These are phyloP conservation scores for Blumeriella jaapii DNA, from an alignment of 2,329 filamentous ascomycete genomes.

Conservation along the genomic window DNA sequence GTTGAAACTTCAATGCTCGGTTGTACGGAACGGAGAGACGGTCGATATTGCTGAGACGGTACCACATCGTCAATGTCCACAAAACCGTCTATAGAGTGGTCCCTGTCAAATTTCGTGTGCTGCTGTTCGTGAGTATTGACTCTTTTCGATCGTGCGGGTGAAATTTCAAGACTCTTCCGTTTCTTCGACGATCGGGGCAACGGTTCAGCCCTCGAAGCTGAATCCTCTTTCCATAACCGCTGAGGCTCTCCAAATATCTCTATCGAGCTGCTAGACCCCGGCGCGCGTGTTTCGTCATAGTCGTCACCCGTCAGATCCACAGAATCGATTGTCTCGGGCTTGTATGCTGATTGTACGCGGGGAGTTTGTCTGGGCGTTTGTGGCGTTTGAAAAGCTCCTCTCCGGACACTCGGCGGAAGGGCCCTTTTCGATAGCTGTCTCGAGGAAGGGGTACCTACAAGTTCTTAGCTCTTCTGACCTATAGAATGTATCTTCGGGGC, in stretches of 20 bases:
- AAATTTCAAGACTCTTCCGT: slow-evolving; percentile 26
- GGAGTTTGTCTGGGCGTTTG: slow-evolving; percentile 26
- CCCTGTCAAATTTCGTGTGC: neutral
- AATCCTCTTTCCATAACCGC: slow-evolving; percentile 21
- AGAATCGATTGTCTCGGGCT: slow-evolving; percentile 19
- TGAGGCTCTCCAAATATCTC: slow-evolving; percentile 15
- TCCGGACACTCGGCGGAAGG: slow-evolving; percentile 10
- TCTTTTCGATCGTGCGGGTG: slow-evolving; percentile 9
- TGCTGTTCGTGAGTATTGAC: slow-evolving; percentile 7
- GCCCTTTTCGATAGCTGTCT: slow-evolving; percentile 9
- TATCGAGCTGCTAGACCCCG: slow-evolving; percentile 19
- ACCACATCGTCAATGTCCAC: slow-evolving; percentile 25
- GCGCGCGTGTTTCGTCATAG: slow-evolving; percentile 7
- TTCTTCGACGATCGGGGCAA: slow-evolving; percentile 21
- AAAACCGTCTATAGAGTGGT: slow-evolving; percentile 17
- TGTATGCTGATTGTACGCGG: slow-evolving; percentile 10
- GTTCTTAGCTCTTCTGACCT: too few species aligned
- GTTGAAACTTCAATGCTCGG: slow-evolving; percentile 12
- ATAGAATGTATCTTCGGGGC: too few species aligned
- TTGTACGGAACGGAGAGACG: slow-evolving; percentile 1
- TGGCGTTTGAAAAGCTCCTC: slow-evolving; percentile 17
- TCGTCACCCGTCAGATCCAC: slow-evolving; percentile 26
- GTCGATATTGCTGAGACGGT: slow-evolving; percentile 4
- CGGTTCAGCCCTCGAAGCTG: slow-evolving; percentile 22
- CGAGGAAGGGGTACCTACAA: slow-evolving; percentile 20